Base-by-base conservation (phyloP, 1,284 basidiomycete species). In the Cutaneotrichosporon mucoides region DNA sequence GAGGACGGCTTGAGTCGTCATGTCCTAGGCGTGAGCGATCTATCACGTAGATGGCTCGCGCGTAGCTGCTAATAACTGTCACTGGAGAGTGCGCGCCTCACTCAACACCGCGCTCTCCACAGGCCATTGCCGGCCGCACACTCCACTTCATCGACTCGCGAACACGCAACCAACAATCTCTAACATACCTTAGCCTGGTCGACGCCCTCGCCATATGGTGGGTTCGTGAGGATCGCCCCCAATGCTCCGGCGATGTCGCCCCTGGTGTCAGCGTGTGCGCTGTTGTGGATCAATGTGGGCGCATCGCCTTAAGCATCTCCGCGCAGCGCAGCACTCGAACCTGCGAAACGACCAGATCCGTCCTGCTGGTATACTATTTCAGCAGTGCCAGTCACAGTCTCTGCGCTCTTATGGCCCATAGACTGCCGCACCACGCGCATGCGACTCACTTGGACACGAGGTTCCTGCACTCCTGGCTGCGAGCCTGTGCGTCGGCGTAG, bases 111-210 rank as follows among this genome's bases (percentile, higher is more conserved):
- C 8, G 24, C 24, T 24, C 24, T 3, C 24, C 3, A 3, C 24
- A 24, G 24, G 24, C 24, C 24, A 24, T 24, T 24, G 2, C 24
- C 24, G 24, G 24, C 24, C 24, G 24, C 24, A 24, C 24, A 24
- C 24, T 24, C 24, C 24, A 24, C 24, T 24, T 24, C 24, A 24
- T 24, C 24, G 24, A 3, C 24, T 24, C 24, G 2, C 24, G 3
- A 24, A 24, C 24, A 24, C 24, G 24, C 24, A 24, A 24, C 24
- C 24, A 24, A 24, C 24, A 24, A 24, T 24, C 24, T 24, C 24
- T 2, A 33, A 72, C 81, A 59, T 40, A 92, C 92, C 84, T 93
- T 95, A 55, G 93, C 93, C 63, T 93, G 88, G 57, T 92, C 90
- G 12, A 88, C 87, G 62, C 85, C 84, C 36, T 85, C 85, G 1